Evolutionary conservation across 75 land plant species (phyloP), one percentile per base, ranked within the genome.

Genomic region (Adiantum capillusveneris): DNA sequence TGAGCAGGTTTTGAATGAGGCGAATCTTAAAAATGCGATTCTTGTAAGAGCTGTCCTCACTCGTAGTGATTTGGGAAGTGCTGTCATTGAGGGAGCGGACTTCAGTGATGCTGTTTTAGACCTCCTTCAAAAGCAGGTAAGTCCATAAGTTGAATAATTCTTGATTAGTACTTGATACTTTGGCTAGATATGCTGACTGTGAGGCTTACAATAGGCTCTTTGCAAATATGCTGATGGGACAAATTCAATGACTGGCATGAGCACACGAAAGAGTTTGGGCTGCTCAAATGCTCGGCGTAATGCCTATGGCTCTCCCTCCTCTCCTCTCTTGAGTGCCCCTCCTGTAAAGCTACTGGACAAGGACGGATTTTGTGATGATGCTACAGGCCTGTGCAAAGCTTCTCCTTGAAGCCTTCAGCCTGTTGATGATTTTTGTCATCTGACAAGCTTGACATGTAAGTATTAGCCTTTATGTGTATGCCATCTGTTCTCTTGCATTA

Each of bases 181-280:
- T 53, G 31, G n/a, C 6, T 54, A 21, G 27, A 27, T 45, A 11
- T 19, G 9, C 9, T 34, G 37, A 5, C 37, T 34, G 3, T 34
- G 37, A 3, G 9, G 9, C 22, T 56, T 45, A 34, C 57, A 73
- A 51, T 65, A 90, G 96, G 92, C 99, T 2, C 76, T 95, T 24
- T 95, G 99, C 81, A 95, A 95, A 64, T 95, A 95, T 78, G 99
- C 99, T 21, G 90, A 62, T 68, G 99, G 99, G 11, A 82, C 79
- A 17, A 95, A 95, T 67, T 88, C 99, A 6, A 50, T 74, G 17
- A 90, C 98, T 25, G 97, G 99, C 20, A 94, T 90, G 48, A 80
- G 80, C 67, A 95, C 99, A 20, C 66, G 99, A 48, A 73, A 62
- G 54, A 95, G 99, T 62, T 71, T 95, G 26, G 99, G 99, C 0